Conservation (phyloP, 2,329 filamentous ascomycete species). For the Macrophomina phaseolina region DNA sequence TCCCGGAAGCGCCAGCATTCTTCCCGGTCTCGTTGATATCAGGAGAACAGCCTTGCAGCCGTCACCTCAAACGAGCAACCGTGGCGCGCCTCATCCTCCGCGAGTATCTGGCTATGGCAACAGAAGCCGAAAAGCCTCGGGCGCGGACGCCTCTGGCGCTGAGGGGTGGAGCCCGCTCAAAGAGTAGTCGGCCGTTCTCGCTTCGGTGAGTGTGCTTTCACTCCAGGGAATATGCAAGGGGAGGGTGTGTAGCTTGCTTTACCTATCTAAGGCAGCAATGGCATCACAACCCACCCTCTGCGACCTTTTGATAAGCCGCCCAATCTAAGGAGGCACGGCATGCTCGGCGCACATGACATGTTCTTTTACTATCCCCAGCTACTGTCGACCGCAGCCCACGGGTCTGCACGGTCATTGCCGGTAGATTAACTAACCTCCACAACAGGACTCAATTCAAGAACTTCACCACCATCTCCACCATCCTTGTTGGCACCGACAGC, state of each 20-base stretch:
- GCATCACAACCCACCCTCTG: background rate
- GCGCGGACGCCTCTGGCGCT: conserved; percentile 15
- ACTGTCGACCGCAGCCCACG: too few relatives aligned
- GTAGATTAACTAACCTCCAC: conserved; percentile 1
- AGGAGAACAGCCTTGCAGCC: background rate
- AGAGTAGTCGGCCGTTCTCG: conserved; percentile 24
- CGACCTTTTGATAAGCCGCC: background rate
- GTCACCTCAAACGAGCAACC: background rate
- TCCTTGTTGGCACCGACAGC: conserved; percentile 47
- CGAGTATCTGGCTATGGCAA: conserved; percentile 8
- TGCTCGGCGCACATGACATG: background rate
- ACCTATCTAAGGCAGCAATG: background rate
- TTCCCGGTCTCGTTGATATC: background rate
- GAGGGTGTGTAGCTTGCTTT: background rate
- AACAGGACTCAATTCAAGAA: conserved; percentile 48
- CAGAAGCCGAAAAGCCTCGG: conserved; percentile 21
- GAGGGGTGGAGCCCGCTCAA: conserved; percentile 16
- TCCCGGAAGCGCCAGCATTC: too few relatives aligned
- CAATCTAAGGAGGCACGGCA: background rate
- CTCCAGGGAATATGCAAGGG: conserved; percentile 18
- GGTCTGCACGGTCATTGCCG: background rate
- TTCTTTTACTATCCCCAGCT: too few relatives aligned
- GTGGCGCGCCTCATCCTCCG: background rate
- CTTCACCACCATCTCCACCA: conserved; percentile 44
- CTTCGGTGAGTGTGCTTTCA: conserved; percentile 24